Base-by-base conservation (phyloP, 2,329 filamentous ascomycete genomes). In the Cytospora piceicola region DNA sequence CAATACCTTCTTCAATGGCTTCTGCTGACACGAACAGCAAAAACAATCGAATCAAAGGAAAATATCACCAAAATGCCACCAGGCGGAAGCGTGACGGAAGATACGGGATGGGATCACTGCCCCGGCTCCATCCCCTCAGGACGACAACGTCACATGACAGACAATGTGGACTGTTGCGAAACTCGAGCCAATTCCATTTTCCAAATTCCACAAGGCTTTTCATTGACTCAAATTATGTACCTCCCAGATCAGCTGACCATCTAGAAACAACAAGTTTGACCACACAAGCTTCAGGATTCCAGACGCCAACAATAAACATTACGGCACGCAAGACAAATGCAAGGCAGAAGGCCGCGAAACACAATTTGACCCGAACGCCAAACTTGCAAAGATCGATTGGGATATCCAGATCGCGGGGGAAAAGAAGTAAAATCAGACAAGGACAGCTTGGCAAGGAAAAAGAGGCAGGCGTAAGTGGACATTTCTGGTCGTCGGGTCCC, bases 311-410 rank as follows among this genome's bases (percentile, higher is more conserved):
- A 24, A 49, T 49, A 14, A 49, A 49, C 20, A 24, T 14, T 49
- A 49, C 11, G 24, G n/a, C 24, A 24, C 42, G 20, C 7, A 22
- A 46, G 20, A 46, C 11, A 11, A 46, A 46, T 49, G 46, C 46
- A 12, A 49, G 46, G 14, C 46, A 49, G n/a, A n/a, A 49, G 2
- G n/a, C n/a, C 46, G 9, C 14, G 2, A 49, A 8, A 7, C 7
- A 49, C n/a, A 24, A 24, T 54, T 54, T 34, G 29, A 24, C 22
- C 58, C 29, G 14, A 52, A 60, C 58, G 42, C 58, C 58, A 60
- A n/a, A 60, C 58, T 60, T 60, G 55, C 55, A 27, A 49, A 60
- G 14, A 52, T 52, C n/a, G 46, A 22, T 34, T 51, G 46, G 58
- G 46, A 60, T 53, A 60, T 52, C 46, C 27, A 51, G 27, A 36